These are phyloP conservation scores for Botryotinia globosa DNA, from an alignment of 2,329 filamentous ascomycete species.

Conservation along the genomic window DNA sequence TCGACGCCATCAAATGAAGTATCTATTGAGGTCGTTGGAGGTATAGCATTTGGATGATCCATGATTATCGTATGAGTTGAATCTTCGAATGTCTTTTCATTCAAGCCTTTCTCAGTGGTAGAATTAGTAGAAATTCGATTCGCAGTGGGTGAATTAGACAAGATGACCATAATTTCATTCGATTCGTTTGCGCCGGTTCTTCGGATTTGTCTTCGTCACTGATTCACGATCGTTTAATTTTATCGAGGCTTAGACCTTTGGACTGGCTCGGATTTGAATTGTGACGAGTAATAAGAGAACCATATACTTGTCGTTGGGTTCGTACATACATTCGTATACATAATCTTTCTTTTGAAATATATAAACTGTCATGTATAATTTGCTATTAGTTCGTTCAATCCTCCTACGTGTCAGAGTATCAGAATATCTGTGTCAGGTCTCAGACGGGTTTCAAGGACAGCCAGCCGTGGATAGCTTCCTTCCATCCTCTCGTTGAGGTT, in stretches of 20 bases:
- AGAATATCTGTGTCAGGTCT: neutral
- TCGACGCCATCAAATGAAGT: slow-evolving; percentile 24
- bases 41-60: neutral
- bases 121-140: neutral
- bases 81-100: neutral
- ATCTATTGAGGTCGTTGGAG: slow-evolving; percentile 23
- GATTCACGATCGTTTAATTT: slow-evolving; percentile 6
- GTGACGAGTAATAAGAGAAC: neutral
- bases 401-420: slow-evolving; percentile 11
- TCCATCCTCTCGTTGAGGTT: neutral
- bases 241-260: slow-evolving; percentile 6
- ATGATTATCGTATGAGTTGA: neutral
- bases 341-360: too few species aligned
- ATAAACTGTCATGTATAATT: neutral
- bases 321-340: neutral
- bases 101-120: neutral
- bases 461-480: neutral
- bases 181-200: neutral
- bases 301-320: neutral
- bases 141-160: slow-evolving; percentile 8
- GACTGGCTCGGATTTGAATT: neutral
- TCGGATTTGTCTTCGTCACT: slow-evolving; percentile 2
- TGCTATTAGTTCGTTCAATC: neutral
- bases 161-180: slow-evolving; percentile 18
- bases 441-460: slow-evolving; percentile 9